phyloP scores from a whole-genome alignment of 768 basidiomycete species.

The Mycena maculata region DNA sequence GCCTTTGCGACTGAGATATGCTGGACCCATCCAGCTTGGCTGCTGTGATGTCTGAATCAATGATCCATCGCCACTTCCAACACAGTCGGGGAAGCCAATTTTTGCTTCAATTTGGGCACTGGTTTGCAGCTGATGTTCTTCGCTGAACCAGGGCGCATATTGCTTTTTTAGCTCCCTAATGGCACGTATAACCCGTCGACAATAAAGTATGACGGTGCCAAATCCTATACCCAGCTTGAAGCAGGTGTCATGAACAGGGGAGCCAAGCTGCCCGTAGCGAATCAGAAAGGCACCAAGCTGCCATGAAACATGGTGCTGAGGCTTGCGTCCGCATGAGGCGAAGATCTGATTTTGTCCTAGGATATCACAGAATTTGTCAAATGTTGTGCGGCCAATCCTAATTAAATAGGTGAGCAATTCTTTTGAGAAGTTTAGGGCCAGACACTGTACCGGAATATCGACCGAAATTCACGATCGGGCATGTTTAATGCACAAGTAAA shows the following conservation, averaged over 20 bases:
- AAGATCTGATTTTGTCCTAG: slow-evolving; percentile 36
- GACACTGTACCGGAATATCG: slow-evolving; percentile 23
- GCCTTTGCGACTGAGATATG: slow-evolving; percentile 7
- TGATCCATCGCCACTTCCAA: slow-evolving; percentile 14
- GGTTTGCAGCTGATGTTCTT: slow-evolving; percentile 12
- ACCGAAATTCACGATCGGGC: slow-evolving; percentile 24
- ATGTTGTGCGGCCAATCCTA: slow-evolving; percentile 17
- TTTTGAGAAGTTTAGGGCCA: neutral
- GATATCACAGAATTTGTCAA: slow-evolving; percentile 24
- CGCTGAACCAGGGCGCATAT: slow-evolving; percentile 10
- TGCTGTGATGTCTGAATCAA: slow-evolving; percentile 5
- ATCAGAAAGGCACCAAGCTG: slow-evolving; percentile 40
- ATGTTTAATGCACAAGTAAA: slow-evolving; percentile 7
- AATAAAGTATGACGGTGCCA: slow-evolving; percentile 40
- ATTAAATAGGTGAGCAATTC: neutral
- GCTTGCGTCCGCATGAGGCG: slow-evolving; percentile 21
- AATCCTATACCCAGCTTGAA: slow-evolving; percentile 35
- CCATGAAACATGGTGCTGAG: slow-evolving; percentile 37
- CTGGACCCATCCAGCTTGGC: slow-evolving; percentile 13
- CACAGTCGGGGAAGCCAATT: slow-evolving; percentile 10
- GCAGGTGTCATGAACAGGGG: slow-evolving; percentile 20
- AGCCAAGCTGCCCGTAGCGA: slow-evolving; percentile 36
- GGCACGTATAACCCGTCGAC: slow-evolving; percentile 29
- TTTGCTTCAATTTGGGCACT: slow-evolving; percentile 2
- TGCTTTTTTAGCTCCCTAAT: slow-evolving; percentile 13